Evolutionary conservation across 2,329 filamentous ascomycete species (phyloP), one percentile per base, ranked within the genome.

Genomic region (Exophiala aquamarina): DNA sequence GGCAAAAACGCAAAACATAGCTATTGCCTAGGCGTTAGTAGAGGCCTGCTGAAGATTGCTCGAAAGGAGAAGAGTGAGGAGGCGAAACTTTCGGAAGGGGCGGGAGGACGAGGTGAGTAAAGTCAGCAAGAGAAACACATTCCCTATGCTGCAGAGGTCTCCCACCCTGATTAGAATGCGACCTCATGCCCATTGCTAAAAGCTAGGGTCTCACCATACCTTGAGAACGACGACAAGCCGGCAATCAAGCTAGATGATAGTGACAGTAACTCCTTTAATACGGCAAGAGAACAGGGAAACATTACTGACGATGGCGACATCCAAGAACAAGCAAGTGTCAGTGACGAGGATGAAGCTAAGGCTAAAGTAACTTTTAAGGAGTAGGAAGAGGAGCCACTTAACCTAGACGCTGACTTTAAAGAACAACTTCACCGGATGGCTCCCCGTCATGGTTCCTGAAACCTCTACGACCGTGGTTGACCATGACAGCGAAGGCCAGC

Each of bases 1-100:
- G 49, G 57, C 3, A 52, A 54, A 13, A 44, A 47, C 9, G 28
- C 49, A 6, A 48, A 51, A 15, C 40, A 47, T 18, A 61, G 57
- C 41, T 62, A 61, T 34, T 53, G 57, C 41, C 41, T 59, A 11
- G 57, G 58, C 18, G 50, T 59, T 11, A 54, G 52, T 13, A 44
- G 52, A 35, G 57, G 59, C 11, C 48, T 61, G 14, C 17, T 44
- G 13, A 15, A 43, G 18, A 50, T 59, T 39, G 57, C 55, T 11
- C 49, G 50, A 15, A 36, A 55, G 20, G 55, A 58, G 41, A 52
- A 60, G 36, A 31, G 40, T 34, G 50, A 57, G 19, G 58, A 60
- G 29, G 36, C 47, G 28, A 44, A 51, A n/a, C 38, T 35, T 11
- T 26, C 49, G 35, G 48, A 45, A n/a, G 28, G 42, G 15, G 43